phyloP scores from a whole-genome alignment of 805 yeast genomes.

The Metschnikowia drakensbergensis region DNA sequence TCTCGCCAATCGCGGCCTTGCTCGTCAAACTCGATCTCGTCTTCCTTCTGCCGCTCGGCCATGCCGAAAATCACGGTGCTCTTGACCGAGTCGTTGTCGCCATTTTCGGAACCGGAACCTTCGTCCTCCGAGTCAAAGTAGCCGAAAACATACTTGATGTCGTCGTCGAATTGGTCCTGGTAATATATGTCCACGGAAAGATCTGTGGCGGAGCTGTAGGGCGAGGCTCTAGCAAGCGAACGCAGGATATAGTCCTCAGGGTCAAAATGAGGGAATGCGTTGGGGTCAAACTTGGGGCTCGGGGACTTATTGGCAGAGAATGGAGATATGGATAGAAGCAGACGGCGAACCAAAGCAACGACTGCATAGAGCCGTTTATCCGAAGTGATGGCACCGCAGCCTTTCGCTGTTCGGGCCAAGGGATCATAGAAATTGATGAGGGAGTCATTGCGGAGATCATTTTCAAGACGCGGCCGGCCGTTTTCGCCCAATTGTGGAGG shows the following conservation, averaged over 20 bases:
- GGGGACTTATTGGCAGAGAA: background rate
- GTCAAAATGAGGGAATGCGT: conserved; percentile 13
- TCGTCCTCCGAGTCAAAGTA: conserved; percentile 38
- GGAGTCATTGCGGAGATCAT: conserved; percentile 59
- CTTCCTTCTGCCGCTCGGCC: conserved; percentile 21
- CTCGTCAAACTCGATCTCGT: conserved; percentile 49
- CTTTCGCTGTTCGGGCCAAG: conserved; percentile 52
- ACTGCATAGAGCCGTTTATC: conserved; percentile 59
- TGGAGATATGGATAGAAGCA: conserved; percentile 20
- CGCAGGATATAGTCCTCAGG: conserved; percentile 10
- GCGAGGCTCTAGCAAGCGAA: conserved; percentile 4
- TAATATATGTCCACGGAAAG: conserved; percentile 52
- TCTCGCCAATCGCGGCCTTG: conserved; percentile 71
- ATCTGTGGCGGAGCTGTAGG: conserved; percentile 25
- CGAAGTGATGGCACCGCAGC: conserved; percentile 55
- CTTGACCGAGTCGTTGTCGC: conserved; percentile 6
- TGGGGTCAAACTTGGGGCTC: background rate
- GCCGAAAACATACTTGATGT: conserved; percentile 57
- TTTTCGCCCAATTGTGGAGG: background rate
- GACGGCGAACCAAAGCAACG: conserved; percentile 38
- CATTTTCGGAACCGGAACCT: conserved; percentile 6
- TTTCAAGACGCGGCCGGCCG: conserved; percentile 22
- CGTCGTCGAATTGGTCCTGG: conserved; percentile 68
- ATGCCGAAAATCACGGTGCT: conserved; percentile 13
- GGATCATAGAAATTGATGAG: conserved; percentile 62